phyloP scores from a whole-genome alignment of 2,329 filamentous ascomycete genomes.

The Triangularia verruculosa region DNA sequence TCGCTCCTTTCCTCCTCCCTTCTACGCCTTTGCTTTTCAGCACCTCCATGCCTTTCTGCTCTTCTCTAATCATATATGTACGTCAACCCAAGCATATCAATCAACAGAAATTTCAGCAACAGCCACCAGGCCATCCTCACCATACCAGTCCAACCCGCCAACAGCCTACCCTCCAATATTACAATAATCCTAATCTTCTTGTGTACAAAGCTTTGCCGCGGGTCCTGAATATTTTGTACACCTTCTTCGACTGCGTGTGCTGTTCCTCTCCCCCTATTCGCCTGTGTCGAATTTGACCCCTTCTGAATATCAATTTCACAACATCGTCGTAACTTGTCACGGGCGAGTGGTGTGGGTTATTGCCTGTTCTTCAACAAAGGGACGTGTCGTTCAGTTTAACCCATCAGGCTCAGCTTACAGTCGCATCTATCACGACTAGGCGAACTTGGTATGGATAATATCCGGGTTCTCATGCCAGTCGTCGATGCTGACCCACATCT shows the following conservation, averaged over 20 bases:
- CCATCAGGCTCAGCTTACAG: not conserved
- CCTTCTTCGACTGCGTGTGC: not conserved
- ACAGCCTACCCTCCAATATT: not conserved
- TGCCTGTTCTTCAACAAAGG: not conserved
- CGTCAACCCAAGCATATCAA: not conserved
- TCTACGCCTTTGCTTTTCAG: not conserved
- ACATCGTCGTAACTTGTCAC: not conserved
- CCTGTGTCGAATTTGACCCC: not conserved
- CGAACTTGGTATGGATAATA: conserved; percentile 97
- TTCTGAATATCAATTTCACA: not conserved
- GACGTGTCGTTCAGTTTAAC: too few relatives aligned
- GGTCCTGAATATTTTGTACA: not conserved
- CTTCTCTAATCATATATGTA: not conserved
- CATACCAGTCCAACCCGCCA: not conserved
- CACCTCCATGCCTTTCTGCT: not conserved
- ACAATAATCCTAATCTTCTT: not conserved
- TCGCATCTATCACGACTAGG: conserved; percentile 47
- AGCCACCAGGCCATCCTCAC: not conserved
- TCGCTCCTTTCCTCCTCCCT: not conserved
- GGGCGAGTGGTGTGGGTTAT: not conserved
- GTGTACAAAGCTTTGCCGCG: not conserved
- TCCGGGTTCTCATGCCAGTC: conserved; percentile 99
- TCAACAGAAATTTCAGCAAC: not conserved
- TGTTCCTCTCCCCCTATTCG: not conserved
- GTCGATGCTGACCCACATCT: conserved; percentile 99